phyloP scores from a whole-genome alignment of 176 grass and related monocot species.

The Urochloa ruziziensis region DNA sequence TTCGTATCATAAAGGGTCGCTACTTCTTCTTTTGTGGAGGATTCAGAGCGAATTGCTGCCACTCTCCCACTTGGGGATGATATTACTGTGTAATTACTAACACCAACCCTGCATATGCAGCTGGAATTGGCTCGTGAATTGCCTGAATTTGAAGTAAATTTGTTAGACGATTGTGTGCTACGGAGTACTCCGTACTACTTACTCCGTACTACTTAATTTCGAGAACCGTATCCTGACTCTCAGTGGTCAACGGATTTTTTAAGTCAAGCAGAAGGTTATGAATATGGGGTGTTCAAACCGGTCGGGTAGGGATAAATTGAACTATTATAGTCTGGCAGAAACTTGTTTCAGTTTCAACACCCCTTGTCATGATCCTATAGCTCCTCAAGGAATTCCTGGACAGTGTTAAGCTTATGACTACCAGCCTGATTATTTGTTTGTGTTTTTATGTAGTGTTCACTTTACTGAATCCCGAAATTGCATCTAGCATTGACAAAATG shows the following conservation, averaged over 20 bases:
- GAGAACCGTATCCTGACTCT: neutral
- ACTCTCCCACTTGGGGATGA: neutral
- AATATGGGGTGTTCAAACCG: neutral
- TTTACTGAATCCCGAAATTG: neutral
- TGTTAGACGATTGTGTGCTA: neutral
- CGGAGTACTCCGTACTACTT: too few relatives aligned
- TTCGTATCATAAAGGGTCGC: neutral
- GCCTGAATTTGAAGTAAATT: neutral
- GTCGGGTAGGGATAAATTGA: neutral
- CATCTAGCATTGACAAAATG: neutral
- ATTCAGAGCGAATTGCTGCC: neutral
- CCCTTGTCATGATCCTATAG: neutral
- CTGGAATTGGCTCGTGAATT: neutral
- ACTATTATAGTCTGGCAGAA: too few relatives aligned
- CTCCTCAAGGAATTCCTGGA: neutral
- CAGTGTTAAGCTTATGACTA: neutral
- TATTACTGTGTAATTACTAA: too few relatives aligned
- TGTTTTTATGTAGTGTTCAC: neutral
- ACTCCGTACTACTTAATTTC: neutral
- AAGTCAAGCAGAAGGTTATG: neutral
- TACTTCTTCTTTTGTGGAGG: too few relatives aligned
- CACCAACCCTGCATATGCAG: neutral
- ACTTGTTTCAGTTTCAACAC: neutral
- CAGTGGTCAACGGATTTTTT: neutral
- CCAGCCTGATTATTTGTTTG: neutral